Conservation (phyloP, 495 filamentous ascomycete species). For the Aspergillus coremiiformis region DNA sequence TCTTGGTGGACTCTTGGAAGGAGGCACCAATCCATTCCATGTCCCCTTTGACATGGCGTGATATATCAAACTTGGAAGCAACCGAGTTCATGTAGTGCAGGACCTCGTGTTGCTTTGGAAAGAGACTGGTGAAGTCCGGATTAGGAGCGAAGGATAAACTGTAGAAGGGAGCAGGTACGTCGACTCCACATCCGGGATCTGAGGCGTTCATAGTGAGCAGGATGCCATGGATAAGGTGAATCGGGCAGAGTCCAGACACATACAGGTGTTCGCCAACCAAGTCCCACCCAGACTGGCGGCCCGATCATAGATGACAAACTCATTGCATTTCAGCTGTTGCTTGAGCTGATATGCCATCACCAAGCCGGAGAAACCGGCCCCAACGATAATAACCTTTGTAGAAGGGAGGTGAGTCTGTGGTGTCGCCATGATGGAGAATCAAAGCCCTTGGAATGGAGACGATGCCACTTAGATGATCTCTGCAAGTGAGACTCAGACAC, state of each 20-base stretch:
- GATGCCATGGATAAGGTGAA: too few species aligned
- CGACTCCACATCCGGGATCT: conserved; percentile 25
- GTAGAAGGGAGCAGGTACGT: conserved; percentile 22
- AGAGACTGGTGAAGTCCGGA: conserved; percentile 19
- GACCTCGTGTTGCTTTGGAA: conserved; percentile 19
- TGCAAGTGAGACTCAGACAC: too few species aligned
- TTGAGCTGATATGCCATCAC: conserved; percentile 21
- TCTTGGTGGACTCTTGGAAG: conserved; percentile 15
- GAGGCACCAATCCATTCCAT: conserved; percentile 14
- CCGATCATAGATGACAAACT: conserved; percentile 24
- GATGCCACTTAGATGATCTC: too few species aligned
- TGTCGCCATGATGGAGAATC: too few species aligned
- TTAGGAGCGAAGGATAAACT: conserved; percentile 23
- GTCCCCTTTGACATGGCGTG: conserved; percentile 13
- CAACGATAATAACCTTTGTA: too few species aligned
- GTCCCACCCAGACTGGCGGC: conserved; percentile 15
- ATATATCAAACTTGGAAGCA: conserved; percentile 1
- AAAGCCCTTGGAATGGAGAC: too few species aligned
- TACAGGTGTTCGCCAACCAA: conserved; percentile 22
- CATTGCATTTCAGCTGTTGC: conserved; percentile 12
- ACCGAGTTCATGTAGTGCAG: conserved; percentile 6
- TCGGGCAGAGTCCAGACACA: too few species aligned
- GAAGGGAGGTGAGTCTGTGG: too few species aligned
- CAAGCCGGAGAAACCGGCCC: conserved; percentile 22
- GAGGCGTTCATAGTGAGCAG: too few species aligned